Evolutionary conservation across 495 filamentous ascomycete genomes (phyloP).

Genomic region (Penicillium steckii): DNA sequence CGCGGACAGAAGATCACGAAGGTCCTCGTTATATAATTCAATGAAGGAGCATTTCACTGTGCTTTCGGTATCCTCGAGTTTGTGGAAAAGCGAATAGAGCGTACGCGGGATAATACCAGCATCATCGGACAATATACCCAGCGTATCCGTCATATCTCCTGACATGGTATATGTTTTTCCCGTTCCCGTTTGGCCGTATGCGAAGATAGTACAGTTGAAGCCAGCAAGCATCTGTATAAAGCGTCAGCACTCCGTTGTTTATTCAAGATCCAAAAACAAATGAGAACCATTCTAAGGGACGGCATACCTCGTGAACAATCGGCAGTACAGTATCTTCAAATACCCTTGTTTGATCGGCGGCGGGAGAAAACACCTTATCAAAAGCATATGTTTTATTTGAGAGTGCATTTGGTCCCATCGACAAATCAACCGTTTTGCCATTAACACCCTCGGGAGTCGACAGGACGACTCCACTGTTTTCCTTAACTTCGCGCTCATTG

Average conservation of each 20-base stretch:
- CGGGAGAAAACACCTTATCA: constrained; percentile 94
- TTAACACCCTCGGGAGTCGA: constrained; percentile 76
- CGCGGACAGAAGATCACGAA: constrained; percentile 78
- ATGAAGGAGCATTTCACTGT: constrained; percentile 98
- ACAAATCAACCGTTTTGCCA: constrained; percentile 77
- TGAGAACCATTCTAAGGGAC: too few species aligned
- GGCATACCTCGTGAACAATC: constrained; percentile 86
- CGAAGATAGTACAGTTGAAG: constrained; percentile 99
- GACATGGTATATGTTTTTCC: constrained; percentile 99
- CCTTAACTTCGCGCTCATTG: constrained; percentile 84
- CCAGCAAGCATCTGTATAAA: constrained; percentile 76
- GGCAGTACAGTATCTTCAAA: constrained; percentile 94
- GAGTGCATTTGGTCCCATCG: constrained; percentile 87
- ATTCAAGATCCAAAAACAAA: not conserved
- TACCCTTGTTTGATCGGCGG: constrained; percentile 87
- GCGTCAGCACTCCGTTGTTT: not conserved
- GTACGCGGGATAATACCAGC: constrained; percentile 94
- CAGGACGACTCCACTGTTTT: constrained; percentile 91
- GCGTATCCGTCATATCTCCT: constrained; percentile 86
- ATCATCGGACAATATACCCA: constrained; percentile 81
- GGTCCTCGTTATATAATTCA: constrained; percentile 95
- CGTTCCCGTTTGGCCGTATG: constrained; percentile 96
- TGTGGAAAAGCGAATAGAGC: constrained; percentile 79
- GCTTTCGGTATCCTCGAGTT: constrained; percentile 81
- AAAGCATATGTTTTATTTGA: constrained; percentile 97